Evolutionary conservation across 2,329 filamentous ascomycete genomes (phyloP).

Genomic region (Fusarium decemcellulare): DNA sequence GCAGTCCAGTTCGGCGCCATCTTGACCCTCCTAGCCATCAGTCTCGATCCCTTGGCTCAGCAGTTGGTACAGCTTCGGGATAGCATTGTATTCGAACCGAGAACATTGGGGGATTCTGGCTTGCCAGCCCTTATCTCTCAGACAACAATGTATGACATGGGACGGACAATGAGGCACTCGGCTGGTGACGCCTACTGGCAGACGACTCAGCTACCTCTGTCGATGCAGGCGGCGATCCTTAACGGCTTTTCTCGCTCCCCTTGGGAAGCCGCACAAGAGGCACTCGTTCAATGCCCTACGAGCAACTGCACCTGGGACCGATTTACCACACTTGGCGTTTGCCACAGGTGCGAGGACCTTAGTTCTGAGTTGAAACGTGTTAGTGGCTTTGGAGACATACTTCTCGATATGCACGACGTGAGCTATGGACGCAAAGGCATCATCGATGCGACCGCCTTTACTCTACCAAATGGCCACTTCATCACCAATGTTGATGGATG

Average conservation of each 20-base stretch:
- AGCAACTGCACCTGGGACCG: constrained; percentile 40
- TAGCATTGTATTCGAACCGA: constrained; percentile 4
- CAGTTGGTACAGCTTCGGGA: constrained; percentile 19
- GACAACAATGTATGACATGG: constrained; percentile 6
- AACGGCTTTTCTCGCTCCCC: constrained; percentile 18
- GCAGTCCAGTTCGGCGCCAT: constrained; percentile 24
- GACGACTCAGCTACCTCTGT: constrained; percentile 4
- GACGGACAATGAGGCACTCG: neutral
- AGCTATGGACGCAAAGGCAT: no score
- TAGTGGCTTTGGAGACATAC: neutral
- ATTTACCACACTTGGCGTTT: constrained; percentile 40
- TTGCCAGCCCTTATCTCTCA: constrained; percentile 13
- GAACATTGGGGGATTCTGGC: neutral
- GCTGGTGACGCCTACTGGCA: neutral
- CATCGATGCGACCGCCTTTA: neutral
- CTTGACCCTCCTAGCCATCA: constrained; percentile 20
- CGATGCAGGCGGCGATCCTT: constrained; percentile 25
- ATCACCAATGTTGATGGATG: constrained; percentile 16
- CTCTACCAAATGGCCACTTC: constrained; percentile 19
- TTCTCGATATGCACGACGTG: neutral
- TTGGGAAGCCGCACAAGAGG: constrained; percentile 9
- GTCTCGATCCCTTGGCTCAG: constrained; percentile 26
- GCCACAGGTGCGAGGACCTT: constrained; percentile 36
- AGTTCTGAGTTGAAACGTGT: constrained; percentile 22
- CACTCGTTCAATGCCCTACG: constrained; percentile 29